Evolutionary conservation across 257 asterid species (phyloP).

Genomic region (Nicotiana undulata): DNA sequence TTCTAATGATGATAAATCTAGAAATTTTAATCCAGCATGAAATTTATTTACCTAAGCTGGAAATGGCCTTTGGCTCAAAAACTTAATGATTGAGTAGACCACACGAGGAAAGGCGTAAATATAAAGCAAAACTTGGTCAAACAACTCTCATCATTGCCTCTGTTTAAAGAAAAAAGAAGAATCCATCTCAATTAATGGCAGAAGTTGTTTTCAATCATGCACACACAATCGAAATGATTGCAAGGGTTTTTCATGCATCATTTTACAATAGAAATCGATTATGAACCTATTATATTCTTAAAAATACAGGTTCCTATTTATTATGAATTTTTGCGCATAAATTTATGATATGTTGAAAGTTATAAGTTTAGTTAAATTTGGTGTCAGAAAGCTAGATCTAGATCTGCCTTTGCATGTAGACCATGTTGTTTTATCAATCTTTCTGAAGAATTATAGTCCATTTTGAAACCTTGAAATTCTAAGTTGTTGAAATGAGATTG

Average conservation of each 20-base stretch:
- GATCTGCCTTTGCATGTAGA: no score
- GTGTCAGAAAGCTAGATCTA: no score
- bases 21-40: not conserved
- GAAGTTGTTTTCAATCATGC: constrained; percentile 9
- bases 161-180: not conserved
- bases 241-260: constrained; percentile 5
- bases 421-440: not conserved
- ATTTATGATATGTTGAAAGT: no score
- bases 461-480: not conserved
- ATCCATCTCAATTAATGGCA: not conserved
- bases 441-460: not conserved
- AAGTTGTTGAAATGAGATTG: not conserved
- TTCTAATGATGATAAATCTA: not conserved
- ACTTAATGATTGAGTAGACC: constrained; percentile 6
- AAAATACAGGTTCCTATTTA: no score
- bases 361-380: no score
- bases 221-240: constrained; percentile 9
- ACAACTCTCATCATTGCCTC: not conserved
- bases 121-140: constrained; percentile 13
- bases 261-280: no score
- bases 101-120: constrained; percentile 13
- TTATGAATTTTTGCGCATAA: no score
- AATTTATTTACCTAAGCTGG: not conserved
- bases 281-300: no score
- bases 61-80: not conserved